Conservation (phyloP, 208 protist genomes). For the Acanthamoeba triangularis region DNA sequence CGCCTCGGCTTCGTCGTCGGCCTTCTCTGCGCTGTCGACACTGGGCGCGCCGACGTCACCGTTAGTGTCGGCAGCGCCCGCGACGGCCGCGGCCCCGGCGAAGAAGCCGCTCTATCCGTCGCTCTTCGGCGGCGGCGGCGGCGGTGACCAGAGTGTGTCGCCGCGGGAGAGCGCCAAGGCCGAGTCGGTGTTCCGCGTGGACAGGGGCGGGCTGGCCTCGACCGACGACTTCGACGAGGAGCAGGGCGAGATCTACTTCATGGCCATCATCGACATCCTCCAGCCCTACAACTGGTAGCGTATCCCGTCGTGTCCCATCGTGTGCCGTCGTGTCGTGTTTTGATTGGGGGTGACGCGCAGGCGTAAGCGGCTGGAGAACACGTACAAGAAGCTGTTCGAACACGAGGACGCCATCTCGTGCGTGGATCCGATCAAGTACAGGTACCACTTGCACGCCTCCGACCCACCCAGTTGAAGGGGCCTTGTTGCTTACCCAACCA, state of each 20-base stretch:
- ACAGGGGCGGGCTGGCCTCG: neutral
- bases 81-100: neutral
- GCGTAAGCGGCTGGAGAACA: constrained; percentile 18
- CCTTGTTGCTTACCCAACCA: too few species aligned
- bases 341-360: neutral
- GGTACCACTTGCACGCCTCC: neutral
- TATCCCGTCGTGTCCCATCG: neutral
- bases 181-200: neutral
- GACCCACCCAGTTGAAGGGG: too few species aligned
- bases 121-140: neutral
- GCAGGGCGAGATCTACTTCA: constrained; percentile 30
- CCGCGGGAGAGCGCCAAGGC: neutral
- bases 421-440: constrained; percentile 4
- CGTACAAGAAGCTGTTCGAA: neutral
- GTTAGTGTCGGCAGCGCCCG: too few species aligned
- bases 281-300: constrained; percentile 43
- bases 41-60: neutral
- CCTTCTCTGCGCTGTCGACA: neutral
- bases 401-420: constrained; percentile 1
- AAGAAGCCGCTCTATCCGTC: neutral
- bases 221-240: neutral
- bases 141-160: too few species aligned
- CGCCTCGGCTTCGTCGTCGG: neutral
- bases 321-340: neutral
- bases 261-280: constrained; percentile 62